Base-by-base conservation (phyloP, 2,329 filamentous ascomycete genomes). In the Fusarium heterosporum region DNA sequence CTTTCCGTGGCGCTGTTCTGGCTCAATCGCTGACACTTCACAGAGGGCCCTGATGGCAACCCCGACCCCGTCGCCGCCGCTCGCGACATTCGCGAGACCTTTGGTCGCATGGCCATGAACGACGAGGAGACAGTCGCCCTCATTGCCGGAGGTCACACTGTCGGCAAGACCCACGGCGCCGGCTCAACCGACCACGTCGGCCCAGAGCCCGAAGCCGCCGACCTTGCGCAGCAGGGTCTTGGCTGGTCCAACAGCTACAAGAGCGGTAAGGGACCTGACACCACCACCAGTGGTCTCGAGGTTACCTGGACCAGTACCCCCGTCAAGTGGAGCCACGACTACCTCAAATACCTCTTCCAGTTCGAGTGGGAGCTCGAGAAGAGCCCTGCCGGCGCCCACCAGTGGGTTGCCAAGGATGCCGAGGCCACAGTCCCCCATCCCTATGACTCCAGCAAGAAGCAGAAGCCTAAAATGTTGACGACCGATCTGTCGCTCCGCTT, bases 71-170 rank as follows among this genome's bases (percentile, higher is more conserved):
- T 89, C 32, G 89, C 89, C 11, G 84, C 91, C 4, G 91, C 87
- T 41, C 79, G 83, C 59, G 91, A 93, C 73, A 93, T 93, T 74
- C 90, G 90, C 68, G 85, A 83, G 58, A 92, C 91, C 29, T 94
- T 93, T 71, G 83, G 83, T 69, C 90, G 90, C 77, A 93, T 94
- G 91, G 91, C 88, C 66, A 93, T 94, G 91, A 88, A 92, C 75
- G 90, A 93, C 75, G 88, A 92, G 78, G 91, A 94, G 83, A 94
- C 91, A 0, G 91, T 92, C 48, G 91, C 91, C 8, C 81, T 94
- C 41, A 93, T 94, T 74, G 89, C 89, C 39, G 91, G 91, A 73
- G 91, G 91, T 28, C 91, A 94, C 83, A 84, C 87, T n/a, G 93
- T 93, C 71, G 91, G 91, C 73, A 94, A 94, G 86, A 92, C 90